Percentiles rank a stretch among this genome's conserved stretches.
Evolutionary conservation across 2,329 filamentous ascomycete species (phyloP).

Genomic region (Cryphonectria carpinicola): DNA sequence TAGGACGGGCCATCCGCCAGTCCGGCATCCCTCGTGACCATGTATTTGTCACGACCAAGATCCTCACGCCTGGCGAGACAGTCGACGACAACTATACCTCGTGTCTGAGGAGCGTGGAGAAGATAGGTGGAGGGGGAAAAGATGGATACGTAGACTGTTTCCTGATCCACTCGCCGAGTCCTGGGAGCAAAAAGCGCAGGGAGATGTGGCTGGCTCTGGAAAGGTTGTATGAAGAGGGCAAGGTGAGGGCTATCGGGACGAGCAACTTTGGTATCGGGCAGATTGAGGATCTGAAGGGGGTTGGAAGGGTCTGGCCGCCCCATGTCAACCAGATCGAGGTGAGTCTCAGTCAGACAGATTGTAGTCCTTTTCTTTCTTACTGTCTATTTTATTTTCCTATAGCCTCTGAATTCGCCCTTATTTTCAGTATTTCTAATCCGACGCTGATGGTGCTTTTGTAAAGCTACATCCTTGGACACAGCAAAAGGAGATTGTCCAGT

Average conservation of each 20-base stretch:
- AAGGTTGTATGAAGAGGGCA: conserved; percentile 22
- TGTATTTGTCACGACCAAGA: conserved; percentile 67
- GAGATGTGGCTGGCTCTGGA: conserved; percentile 23
- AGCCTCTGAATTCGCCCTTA: neutral
- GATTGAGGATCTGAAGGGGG: conserved; percentile 20
- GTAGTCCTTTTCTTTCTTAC: neutral
- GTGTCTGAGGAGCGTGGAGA: conserved; percentile 64
- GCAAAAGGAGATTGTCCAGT: conserved; percentile 44
- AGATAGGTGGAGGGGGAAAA: conserved; percentile 41
- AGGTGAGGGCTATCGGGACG: conserved; percentile 21
- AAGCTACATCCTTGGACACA: conserved; percentile 76
- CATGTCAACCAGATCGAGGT: conserved; percentile 28
- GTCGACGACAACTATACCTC: conserved; percentile 55
- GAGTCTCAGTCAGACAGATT: neutral
- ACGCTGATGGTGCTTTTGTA: conserved; percentile 30
- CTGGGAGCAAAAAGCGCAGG: conserved; percentile 6
- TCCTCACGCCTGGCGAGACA: conserved; percentile 44
- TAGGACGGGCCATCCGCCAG: conserved; percentile 61
- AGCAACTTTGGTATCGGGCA: conserved; percentile 23
- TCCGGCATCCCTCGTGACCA: conserved; percentile 56
- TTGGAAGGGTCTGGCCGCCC: conserved; percentile 23
- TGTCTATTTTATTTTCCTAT: neutral
- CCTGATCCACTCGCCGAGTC: conserved; percentile 23
- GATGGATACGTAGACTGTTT: conserved; percentile 21
- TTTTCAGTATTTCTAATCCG: neutral